phyloP scores from a whole-genome alignment of 2,329 filamentous ascomycete species.

The Alternaria hordeiaustralica region DNA sequence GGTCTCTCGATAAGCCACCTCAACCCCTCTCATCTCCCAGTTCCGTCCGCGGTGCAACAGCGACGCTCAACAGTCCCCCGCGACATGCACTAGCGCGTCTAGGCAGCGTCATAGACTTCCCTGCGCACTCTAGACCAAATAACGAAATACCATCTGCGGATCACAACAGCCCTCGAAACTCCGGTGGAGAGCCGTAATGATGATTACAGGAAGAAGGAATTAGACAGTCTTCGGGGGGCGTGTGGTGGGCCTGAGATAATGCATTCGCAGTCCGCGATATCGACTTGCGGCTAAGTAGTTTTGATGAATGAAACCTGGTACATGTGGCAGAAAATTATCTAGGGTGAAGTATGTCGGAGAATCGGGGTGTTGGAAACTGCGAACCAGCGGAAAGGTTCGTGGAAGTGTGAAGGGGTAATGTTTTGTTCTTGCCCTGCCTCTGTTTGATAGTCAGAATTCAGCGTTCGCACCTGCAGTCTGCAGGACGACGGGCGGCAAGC shows the following conservation, averaged over 20 bases:
- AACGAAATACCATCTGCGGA: not conserved
- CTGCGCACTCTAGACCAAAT: not conserved
- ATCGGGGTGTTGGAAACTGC: not conserved
- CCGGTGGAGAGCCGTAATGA: conserved; percentile 31
- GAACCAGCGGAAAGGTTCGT: not conserved
- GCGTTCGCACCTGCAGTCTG: not conserved
- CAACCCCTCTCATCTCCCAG: not conserved
- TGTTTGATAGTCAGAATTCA: not conserved
- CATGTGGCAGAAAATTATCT: not conserved
- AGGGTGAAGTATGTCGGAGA: not conserved
- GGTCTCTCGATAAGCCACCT: not conserved
- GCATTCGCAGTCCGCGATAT: not conserved
- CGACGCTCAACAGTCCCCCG: not conserved
- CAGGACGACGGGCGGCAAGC: not conserved
- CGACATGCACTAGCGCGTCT: conserved; percentile 5
- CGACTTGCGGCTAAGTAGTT: not conserved
- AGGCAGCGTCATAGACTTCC: conserved; percentile 19
- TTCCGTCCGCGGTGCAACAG: not conserved
- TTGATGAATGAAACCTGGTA: not conserved
- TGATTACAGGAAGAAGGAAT: conserved; percentile 1
- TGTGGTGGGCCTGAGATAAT: not conserved
- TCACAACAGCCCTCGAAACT: not conserved
- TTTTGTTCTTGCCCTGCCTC: not conserved
- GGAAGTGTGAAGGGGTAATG: not conserved
- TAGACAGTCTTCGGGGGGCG: conserved; percentile 1